Conservation (phyloP, 441 rosid genomes). For the Adansonia madagascariensis region DNA sequence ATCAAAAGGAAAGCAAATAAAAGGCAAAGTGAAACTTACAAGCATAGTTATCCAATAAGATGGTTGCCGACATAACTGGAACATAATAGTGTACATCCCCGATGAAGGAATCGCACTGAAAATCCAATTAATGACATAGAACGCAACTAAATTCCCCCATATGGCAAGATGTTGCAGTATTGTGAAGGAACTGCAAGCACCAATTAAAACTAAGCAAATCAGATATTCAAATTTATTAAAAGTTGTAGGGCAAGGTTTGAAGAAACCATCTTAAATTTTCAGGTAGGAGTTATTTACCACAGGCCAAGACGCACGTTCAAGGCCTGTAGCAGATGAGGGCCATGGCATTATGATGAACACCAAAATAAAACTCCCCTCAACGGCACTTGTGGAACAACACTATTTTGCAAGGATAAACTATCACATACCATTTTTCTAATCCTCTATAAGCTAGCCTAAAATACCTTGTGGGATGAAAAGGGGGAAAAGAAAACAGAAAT, state of each 20-base stretch:
- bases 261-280: too few species aligned
- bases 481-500: not conserved
- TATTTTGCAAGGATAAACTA: constrained; percentile 5
- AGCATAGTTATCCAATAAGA: constrained; percentile 88
- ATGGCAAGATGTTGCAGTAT: constrained; percentile 86
- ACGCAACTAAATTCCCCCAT: constrained; percentile 88
- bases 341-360: not conserved
- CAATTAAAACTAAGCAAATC: constrained; percentile 21
- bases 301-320: not conserved
- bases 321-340: not conserved
- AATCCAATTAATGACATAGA: constrained; percentile 81
- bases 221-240: constrained; percentile 1
- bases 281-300: not conserved
- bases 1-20: constrained; percentile 12
- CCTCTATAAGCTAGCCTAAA: not conserved
- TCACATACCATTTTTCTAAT: not conserved
- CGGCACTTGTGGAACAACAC: not conserved
- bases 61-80: constrained; percentile 79
- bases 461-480: not conserved
- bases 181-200: constrained; percentile 81
- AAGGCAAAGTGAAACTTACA: constrained; percentile 53
- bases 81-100: constrained; percentile 97
- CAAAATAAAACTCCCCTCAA: constrained; percentile 2
- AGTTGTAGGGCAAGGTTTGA: not conserved
- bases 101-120: constrained; percentile 85